A percentile compares a stretch with the other conserved stretches of the same genome.
Conservation (phyloP, 169 alveolate species). For the Neospora caninum region DNA sequence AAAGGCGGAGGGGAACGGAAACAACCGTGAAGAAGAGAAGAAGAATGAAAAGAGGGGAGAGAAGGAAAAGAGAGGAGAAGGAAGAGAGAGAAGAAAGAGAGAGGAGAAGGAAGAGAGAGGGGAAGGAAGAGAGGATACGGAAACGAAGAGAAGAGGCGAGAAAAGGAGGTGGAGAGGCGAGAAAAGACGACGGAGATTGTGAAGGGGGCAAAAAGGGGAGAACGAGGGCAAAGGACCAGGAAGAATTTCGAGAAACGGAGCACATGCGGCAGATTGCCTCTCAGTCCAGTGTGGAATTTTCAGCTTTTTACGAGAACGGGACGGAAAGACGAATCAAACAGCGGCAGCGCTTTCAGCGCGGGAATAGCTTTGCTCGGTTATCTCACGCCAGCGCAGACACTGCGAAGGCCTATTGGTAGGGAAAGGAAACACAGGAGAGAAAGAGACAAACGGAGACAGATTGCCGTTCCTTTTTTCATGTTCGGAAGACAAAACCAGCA, state of each 20-base stretch:
- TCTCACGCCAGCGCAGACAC: too few species aligned
- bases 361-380: too few species aligned
- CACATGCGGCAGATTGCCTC: too few species aligned
- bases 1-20: neutral
- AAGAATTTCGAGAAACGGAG: neutral
- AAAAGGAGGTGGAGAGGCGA: neutral
- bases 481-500: neutral
- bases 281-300: too few species aligned
- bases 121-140: neutral
- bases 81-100: neutral
- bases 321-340: too few species aligned
- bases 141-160: too few species aligned
- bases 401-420: too few species aligned
- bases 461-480: neutral
- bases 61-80: neutral
- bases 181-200: neutral
- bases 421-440: neutral
- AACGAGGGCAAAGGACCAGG: neutral
- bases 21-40: neutral
- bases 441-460: neutral
- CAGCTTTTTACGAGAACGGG: too few species aligned
- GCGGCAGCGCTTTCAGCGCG: too few species aligned
- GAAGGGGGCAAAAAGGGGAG: neutral
- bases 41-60: neutral
- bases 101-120: neutral